A percentile compares a stretch with the other conserved stretches of the same genome.
These are phyloP conservation scores for Helminthosporium solani DNA, from an alignment of 2,329 filamentous ascomycete species.

Conservation along the genomic window DNA sequence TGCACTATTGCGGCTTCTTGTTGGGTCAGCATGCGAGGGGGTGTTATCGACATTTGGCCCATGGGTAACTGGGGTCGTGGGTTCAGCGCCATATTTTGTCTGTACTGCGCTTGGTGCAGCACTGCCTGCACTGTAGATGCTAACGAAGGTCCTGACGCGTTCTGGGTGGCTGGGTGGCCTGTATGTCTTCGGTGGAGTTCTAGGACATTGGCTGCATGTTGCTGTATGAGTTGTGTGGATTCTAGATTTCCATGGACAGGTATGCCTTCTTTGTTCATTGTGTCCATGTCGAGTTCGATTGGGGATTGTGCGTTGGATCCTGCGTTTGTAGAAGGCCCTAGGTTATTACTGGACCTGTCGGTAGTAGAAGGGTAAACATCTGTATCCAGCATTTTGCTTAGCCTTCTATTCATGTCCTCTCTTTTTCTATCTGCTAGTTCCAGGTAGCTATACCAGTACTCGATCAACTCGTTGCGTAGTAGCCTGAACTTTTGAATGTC, in stretches of 20 bases:
- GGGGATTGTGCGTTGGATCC: not conserved
- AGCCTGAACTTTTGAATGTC: slow-evolving; percentile 30
- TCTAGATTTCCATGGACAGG: not conserved
- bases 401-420: slow-evolving; percentile 17
- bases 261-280: not conserved
- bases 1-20: not conserved
- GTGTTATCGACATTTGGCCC: no score
- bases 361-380: slow-evolving; percentile 26
- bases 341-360: not conserved
- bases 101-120: not conserved
- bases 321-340: not conserved
- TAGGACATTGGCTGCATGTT: no score
- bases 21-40: no score
- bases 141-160: no score
- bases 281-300: not conserved
- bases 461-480: slow-evolving; percentile 30
- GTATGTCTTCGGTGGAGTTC: no score
- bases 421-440: slow-evolving; percentile 26
- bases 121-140: not conserved
- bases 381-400: slow-evolving; percentile 23
- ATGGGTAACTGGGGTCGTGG: not conserved
- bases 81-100: slow-evolving; percentile 1
- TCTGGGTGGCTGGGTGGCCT: no score
- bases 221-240: no score
- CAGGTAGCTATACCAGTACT: slow-evolving; percentile 30